Evolutionary conservation across 2,329 filamentous ascomycete genomes (phyloP).

Genomic region (Chaetomiaceae sp.): DNA sequence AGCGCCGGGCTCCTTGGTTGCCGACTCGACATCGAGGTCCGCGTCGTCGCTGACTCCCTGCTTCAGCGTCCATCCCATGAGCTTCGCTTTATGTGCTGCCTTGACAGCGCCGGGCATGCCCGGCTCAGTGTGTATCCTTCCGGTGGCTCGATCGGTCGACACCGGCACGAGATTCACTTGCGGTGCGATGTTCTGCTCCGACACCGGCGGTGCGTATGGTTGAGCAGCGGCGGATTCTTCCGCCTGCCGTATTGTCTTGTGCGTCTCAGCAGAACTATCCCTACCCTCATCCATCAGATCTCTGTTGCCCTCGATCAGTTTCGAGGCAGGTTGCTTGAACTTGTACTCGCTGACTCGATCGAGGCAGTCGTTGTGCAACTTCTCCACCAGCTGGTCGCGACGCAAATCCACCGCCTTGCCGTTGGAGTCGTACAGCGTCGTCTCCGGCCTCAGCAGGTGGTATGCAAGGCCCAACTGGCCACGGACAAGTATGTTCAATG

Average conservation of each 20-base stretch:
- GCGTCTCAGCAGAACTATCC: constrained; percentile 65
- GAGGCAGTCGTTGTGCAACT: constrained; percentile 88
- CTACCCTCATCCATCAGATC: constrained; percentile 76
- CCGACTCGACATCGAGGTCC: constrained; percentile 64
- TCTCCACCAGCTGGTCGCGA: constrained; percentile 78
- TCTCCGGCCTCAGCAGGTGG: constrained; percentile 70
- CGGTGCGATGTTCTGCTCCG: constrained; percentile 47
- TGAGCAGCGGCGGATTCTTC: constrained; percentile 64
- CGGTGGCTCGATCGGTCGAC: constrained; percentile 63
- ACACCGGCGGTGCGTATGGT: constrained; percentile 47
- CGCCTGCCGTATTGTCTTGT: constrained; percentile 63
- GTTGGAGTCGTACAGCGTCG: constrained; percentile 82
- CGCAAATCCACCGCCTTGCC: constrained; percentile 70
- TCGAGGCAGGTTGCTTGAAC: constrained; percentile 62
- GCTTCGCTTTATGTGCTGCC: constrained; percentile 68
- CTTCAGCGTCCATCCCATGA: constrained; percentile 77
- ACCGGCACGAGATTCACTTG: constrained; percentile 55
- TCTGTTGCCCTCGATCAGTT: constrained; percentile 74
- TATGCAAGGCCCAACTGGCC: constrained; percentile 85
- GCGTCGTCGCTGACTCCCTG: constrained; percentile 54
- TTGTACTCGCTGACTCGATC: constrained; percentile 89
- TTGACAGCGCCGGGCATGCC: constrained; percentile 63
- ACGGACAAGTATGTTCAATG: constrained; percentile 82
- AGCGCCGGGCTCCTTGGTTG: constrained; percentile 58
- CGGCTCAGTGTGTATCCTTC: constrained; percentile 64